A percentile compares a stretch with the other conserved stretches of the same genome.
Conservation (phyloP, 441 rosid genomes). For the Arabidopsis lyrata region DNA sequence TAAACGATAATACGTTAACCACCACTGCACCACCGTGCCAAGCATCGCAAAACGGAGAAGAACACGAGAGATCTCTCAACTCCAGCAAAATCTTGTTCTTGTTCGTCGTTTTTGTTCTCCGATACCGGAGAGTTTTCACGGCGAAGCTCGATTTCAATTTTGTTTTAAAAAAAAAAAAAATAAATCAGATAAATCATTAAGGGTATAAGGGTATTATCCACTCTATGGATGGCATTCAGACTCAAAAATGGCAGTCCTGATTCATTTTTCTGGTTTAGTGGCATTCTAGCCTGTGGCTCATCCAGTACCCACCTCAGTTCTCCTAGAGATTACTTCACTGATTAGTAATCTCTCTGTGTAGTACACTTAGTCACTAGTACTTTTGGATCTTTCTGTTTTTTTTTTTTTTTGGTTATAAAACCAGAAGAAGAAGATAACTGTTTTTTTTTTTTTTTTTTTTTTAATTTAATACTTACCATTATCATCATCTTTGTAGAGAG, state of each 20-base stretch:
- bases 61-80: neutral
- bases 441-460: neutral
- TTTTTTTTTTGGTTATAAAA: neutral
- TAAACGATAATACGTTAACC: constrained; percentile 39
- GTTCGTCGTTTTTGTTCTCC: neutral
- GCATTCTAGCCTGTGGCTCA: too few species aligned
- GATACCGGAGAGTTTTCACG: constrained; percentile 13
- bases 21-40: constrained; percentile 40
- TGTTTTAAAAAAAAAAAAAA: too few species aligned
- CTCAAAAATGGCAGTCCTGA: too few species aligned
- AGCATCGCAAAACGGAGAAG: constrained; percentile 25
- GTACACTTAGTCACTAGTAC: neutral
- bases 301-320: neutral
- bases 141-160: too few species aligned
- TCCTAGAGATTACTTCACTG: constrained; percentile 5
- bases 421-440: constrained; percentile 4
- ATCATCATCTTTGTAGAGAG: neutral
- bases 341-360: constrained; percentile 12
- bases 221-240: too few species aligned
- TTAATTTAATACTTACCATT: neutral
- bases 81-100: neutral
- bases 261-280: too few species aligned
- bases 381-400: constrained; percentile 16
- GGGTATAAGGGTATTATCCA: too few species aligned
- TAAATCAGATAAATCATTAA: too few species aligned